phyloP scores from a whole-genome alignment of 2,329 filamentous ascomycete genomes.

The Emmonsiellopsis sp. region DNA sequence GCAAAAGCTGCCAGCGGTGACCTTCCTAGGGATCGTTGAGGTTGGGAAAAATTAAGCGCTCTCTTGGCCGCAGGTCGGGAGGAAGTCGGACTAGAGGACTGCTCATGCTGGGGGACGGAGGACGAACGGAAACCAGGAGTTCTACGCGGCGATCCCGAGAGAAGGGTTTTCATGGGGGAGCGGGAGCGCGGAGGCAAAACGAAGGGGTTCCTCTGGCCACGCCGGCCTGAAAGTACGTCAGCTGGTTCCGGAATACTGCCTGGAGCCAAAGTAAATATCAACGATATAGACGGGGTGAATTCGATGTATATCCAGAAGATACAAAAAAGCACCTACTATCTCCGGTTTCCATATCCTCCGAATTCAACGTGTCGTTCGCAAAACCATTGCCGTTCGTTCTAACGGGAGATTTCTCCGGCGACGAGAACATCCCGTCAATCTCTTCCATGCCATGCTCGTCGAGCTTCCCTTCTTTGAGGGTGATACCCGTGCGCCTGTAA shows the following conservation, averaged over 20 bases:
- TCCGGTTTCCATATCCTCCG: constrained; percentile 54
- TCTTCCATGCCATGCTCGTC: constrained; percentile 91
- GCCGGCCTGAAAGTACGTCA: constrained; percentile 29
- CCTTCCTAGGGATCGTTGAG: constrained; percentile 18
- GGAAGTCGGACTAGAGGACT: constrained; percentile 31
- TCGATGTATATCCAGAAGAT: neutral
- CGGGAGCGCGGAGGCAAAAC: constrained; percentile 32
- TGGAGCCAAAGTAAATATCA: constrained; percentile 11
- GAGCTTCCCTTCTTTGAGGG: constrained; percentile 67
- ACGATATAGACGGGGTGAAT: neutral
- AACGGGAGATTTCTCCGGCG: constrained; percentile 56
- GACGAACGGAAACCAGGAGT: constrained; percentile 35
- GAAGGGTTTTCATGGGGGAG: constrained; percentile 36
- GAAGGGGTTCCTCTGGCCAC: constrained; percentile 24
- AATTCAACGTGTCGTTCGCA: constrained; percentile 38
- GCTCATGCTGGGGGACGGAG: constrained; percentile 24
- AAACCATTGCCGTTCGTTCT: constrained; percentile 22
- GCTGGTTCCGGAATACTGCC: constrained; percentile 33
- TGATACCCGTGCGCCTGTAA: constrained; percentile 77
- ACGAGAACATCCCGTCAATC: constrained; percentile 80
- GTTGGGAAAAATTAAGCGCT: constrained; percentile 13
- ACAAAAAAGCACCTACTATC: constrained; percentile 41
- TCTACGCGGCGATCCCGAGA: constrained; percentile 33
- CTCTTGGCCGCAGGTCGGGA: constrained; percentile 16
- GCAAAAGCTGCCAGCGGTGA: constrained; percentile 18